phyloP scores from a whole-genome alignment of 2,329 filamentous ascomycete genomes.

The Trichothecium sympodiale region DNA sequence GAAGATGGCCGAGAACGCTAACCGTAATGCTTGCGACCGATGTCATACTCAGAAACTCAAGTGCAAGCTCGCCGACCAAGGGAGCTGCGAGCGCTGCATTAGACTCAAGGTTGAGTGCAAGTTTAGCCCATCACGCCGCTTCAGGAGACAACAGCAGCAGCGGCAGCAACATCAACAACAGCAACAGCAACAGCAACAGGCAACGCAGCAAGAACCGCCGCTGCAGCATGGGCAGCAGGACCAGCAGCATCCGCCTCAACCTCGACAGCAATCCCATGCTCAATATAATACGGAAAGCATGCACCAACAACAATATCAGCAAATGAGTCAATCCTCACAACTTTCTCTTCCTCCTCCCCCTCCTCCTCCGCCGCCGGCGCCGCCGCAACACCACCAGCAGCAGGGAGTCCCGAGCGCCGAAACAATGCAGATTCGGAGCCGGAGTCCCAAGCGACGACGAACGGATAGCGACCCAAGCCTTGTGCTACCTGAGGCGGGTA shows the following conservation, averaged over 20 bases:
- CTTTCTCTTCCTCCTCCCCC: constrained; percentile 6
- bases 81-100: constrained; percentile 30
- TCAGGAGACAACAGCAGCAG: constrained; percentile 22
- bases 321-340: not conserved
- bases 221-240: constrained; percentile 8
- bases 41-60: constrained; percentile 35
- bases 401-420: constrained; percentile 6
- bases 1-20: constrained; percentile 25
- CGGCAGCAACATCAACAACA: constrained; percentile 11
- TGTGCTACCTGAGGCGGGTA: constrained; percentile 24
- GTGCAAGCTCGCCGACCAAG: constrained; percentile 29
- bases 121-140: constrained; percentile 29
- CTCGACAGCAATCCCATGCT: constrained; percentile 1
- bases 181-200: constrained; percentile 8
- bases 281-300: not conserved
- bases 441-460: constrained; percentile 26
- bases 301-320: constrained; percentile 4
- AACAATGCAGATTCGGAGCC: constrained; percentile 10
- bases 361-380: constrained; percentile 8
- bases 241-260: constrained; percentile 7
- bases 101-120: constrained; percentile 30
- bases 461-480: constrained; percentile 20
- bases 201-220: constrained; percentile 7
- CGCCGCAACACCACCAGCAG: constrained; percentile 6
- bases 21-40: constrained; percentile 34